Evolutionary conservation across 305 asterid genomes (phyloP), one percentile per base, ranked within the genome.

Genomic region (Nicotiana rustica): DNA sequence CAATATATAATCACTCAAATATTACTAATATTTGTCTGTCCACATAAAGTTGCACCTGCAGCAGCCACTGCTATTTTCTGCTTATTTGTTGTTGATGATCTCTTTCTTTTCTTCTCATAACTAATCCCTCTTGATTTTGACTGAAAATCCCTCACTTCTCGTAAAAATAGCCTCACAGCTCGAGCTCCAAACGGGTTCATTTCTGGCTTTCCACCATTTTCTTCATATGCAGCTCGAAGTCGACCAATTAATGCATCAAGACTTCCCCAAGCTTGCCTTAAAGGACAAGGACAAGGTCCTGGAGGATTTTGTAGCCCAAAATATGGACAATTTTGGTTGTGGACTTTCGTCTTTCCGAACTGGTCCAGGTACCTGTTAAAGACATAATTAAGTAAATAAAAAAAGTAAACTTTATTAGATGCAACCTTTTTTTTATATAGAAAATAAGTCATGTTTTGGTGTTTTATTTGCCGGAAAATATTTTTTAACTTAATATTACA

Each of bases 221-320:
- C 98, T 81, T 94, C 98, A 62, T 86, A 94, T 29, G 98, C 97
- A 25, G 98, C 98, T 83, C 98, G 88, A 62, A 93, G 93, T 44
- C 98, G 86, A 15, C 98, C 97, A 52, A 93, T 89, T 15, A 93
- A 92, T 56, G 97, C 93, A 88, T 93, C 97, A 4, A 93, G 95
- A 84, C 97, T 93, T 13, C 97, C 97, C 97, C 97, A 92, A 0
- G 97, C 97, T 88, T 94, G 98, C 77, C 82, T 82, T 5, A 93
- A 88, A 57, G 97, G 98, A 85, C 98, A 94, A 83, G 94, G 89
- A 71, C 98, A 94, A 5, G 97, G 92, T 0, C 89, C 90, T 0
- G 97, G 95, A 15, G 97, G 97, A 65, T 85, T 90, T 13, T 89
- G 89, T 84, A 89, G 84, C 2, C 98, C 98, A 87, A 86, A 94